Evolutionary conservation across 345 rosid species (phyloP).

Genomic region (Salix caprea): DNA sequence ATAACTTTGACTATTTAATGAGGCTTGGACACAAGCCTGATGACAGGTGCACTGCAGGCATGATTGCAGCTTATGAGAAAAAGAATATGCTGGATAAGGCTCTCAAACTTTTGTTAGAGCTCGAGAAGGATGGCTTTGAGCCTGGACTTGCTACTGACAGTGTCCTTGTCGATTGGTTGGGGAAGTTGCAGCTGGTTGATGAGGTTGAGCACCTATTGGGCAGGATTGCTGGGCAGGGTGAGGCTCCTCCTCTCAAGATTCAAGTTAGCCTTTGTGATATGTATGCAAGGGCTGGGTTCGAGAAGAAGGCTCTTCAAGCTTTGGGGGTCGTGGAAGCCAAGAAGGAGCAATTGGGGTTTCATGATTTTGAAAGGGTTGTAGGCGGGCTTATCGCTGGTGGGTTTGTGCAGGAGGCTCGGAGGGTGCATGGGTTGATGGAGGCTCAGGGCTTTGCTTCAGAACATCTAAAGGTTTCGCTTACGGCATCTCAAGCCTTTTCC

Average conservation of each 20-base stretch:
- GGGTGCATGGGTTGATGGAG: conserved; percentile 51
- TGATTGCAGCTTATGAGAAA: conserved; percentile 60
- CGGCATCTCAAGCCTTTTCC: conserved; percentile 21
- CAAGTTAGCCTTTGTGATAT: conserved; percentile 78
- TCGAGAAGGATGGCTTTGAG: conserved; percentile 73
- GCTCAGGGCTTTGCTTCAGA: conserved; percentile 51
- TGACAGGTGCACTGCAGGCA: conserved; percentile 53
- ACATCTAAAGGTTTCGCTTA: conserved; percentile 28
- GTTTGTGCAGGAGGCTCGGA: conserved; percentile 58
- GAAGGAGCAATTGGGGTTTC: conserved; percentile 44
- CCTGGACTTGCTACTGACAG: conserved; percentile 68
- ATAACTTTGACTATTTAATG: conserved; percentile 51
- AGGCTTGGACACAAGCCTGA: conserved; percentile 55
- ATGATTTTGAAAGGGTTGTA: conserved; percentile 59
- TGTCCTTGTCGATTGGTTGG: conserved; percentile 76
- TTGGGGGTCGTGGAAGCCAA: conserved; percentile 49
- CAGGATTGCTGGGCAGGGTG: conserved; percentile 72
- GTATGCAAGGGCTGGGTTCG: conserved; percentile 52
- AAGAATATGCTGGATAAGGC: conserved; percentile 70
- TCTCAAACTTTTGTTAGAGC: conserved; percentile 55
- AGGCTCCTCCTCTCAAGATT: conserved; percentile 59
- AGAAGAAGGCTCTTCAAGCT: conserved; percentile 82
- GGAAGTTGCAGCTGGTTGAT: conserved; percentile 58
- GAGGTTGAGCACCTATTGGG: conserved; percentile 76
- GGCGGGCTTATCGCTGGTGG: conserved; percentile 57